Percentiles rank a stretch among this genome's conserved stretches.
Conservation (phyloP, 768 basidiomycete genomes). For the Trametes elegans region DNA sequence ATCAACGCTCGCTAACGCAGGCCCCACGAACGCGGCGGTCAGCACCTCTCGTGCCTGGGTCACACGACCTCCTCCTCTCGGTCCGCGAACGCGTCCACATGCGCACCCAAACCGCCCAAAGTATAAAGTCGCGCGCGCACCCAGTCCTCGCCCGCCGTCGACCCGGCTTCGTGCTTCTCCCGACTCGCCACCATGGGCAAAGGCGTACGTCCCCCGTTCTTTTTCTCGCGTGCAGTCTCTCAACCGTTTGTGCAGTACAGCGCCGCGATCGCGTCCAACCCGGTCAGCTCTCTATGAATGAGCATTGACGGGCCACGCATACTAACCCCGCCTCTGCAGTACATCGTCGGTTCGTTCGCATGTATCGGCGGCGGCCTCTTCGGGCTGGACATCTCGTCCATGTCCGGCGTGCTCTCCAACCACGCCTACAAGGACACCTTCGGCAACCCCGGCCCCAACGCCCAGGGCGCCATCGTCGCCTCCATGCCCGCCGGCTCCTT, state of each 20-base stretch:
- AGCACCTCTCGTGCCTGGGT: slow-evolving; percentile 15
- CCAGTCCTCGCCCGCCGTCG: neutral
- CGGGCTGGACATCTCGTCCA: slow-evolving; percentile 80
- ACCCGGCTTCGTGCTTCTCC: neutral
- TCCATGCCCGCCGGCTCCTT: slow-evolving; percentile 78
- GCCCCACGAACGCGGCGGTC: slow-evolving; percentile 4
- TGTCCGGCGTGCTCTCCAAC: slow-evolving; percentile 69
- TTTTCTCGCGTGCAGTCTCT: neutral
- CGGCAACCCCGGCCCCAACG: slow-evolving; percentile 45
- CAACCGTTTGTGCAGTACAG: slow-evolving; percentile 40
- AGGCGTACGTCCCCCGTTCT: slow-evolving; percentile 4
- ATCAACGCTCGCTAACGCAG: slow-evolving; percentile 1
- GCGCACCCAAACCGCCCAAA: neutral
- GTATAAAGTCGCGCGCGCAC: neutral
- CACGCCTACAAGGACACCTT: slow-evolving; percentile 34
- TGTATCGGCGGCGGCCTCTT: slow-evolving; percentile 81
- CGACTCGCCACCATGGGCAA: slow-evolving; percentile 10
- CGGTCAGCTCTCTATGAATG: slow-evolving; percentile 35
- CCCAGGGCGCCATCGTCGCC: slow-evolving; percentile 75
- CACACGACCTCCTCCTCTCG: slow-evolving; percentile 12
- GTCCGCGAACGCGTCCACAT: slow-evolving; percentile 5
- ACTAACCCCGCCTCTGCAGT: slow-evolving; percentile 39
- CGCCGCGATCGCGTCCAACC: slow-evolving; percentile 54
- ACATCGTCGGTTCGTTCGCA: slow-evolving; percentile 73
- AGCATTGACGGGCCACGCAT: neutral